Base-by-base conservation (phyloP, 2,329 filamentous ascomycete species). In the Colletotrichum eleusines region DNA sequence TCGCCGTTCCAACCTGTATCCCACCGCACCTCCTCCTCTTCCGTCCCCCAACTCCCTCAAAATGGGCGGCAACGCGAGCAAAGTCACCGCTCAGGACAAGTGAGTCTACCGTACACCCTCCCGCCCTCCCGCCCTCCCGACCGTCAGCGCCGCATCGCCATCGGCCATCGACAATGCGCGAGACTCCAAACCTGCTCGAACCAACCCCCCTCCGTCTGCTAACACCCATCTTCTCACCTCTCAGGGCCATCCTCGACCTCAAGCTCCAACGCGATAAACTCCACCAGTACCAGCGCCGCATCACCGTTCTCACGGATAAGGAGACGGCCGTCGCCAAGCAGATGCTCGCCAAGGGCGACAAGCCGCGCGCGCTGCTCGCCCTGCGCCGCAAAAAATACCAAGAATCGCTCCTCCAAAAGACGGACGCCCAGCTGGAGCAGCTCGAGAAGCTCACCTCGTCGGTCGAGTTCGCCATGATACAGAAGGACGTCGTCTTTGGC, bases 251-350 rank as follows among this genome's bases (percentile, higher is more conserved):
- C 82, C 92, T 98, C 78, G 95, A 98, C 83, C 92, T 98, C 84
- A 98, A 98, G 85, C 94, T 90, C 82, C 95, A 98, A 84, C 95
- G 96, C 81, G 96, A 99, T 86, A 97, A 94, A 81, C 91, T 99
- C 4, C 95, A 97, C 78, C 94, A 97, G 81, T 98, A 98, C 84
- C 95, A 98, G 82, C 92, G 92, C 77, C 92, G 93, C 77, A 96
- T 99, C 78, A 92, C 91, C 44, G 87, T 93, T 62, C 89, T 99
- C 46, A 98, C 95, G 8, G 89, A 91, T 78, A 92, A 92, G 74
- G 95, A 99, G 83, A 97, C 92, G 59, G 92, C 91, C 55, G 92
- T 97, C 69, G 95, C 96, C 28, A 90, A 89, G 75, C 88, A 94
- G 84, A 95, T 97, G 83, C 87, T 98, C 26, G 90, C 90, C 23